These are phyloP conservation scores for Zalaria obscura DNA, from an alignment of 2,329 filamentous ascomycete genomes.

Conservation along the genomic window DNA sequence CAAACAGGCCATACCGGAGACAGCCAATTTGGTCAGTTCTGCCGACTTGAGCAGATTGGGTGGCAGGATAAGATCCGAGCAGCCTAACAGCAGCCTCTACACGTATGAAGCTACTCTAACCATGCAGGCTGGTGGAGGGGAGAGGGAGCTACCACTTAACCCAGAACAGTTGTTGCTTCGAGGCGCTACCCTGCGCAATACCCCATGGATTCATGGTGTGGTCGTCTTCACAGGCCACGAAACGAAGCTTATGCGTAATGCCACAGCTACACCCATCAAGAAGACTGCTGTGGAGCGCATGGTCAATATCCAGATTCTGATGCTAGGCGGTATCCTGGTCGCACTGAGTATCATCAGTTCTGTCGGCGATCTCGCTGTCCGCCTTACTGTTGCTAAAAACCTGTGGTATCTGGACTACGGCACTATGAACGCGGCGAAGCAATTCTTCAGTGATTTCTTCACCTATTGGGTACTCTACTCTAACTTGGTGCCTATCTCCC, in stretches of 20 bases:
- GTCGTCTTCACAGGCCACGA: conserved; percentile 97
- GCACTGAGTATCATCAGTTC: conserved; percentile 79
- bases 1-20: conserved; percentile 93
- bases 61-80: conserved; percentile 81
- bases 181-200: conserved; percentile 88
- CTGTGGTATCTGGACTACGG: conserved; percentile 62
- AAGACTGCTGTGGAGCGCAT: conserved; percentile 88
- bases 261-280: conserved; percentile 93
- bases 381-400: conserved; percentile 45
- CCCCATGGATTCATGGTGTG: conserved; percentile 89
- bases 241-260: conserved; percentile 97
- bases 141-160: conserved; percentile 79
- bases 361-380: conserved; percentile 73
- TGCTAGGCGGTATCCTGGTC: conserved; percentile 74
- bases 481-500: conserved; percentile 87
- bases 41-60: conserved; percentile 74
- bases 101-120: conserved; percentile 96
- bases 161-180: conserved; percentile 87
- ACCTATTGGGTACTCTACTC: conserved; percentile 99
- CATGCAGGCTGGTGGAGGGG: conserved; percentile 75
- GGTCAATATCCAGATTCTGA: conserved; percentile 84
- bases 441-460: conserved; percentile 87
- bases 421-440: conserved; percentile 51
- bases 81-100: conserved; percentile 95
- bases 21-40: conserved; percentile 71